phyloP scores from a whole-genome alignment of 2,329 filamentous ascomycete genomes.

The Pseudocercospora ulei region DNA sequence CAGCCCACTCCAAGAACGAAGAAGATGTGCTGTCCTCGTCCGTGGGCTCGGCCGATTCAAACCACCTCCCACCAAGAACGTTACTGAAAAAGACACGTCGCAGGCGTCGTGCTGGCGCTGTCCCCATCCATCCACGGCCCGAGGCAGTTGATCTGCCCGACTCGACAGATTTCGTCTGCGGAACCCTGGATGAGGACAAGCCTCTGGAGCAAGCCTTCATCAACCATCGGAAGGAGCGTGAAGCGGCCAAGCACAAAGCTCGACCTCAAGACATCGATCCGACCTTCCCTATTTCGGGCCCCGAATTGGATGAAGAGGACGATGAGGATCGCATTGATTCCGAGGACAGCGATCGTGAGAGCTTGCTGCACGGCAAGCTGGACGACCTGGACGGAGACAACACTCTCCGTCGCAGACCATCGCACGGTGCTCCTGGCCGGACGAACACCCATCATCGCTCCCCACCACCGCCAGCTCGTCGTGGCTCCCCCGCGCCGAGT shows the following conservation, averaged over 20 bases:
- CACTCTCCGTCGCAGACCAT: conserved; percentile 37
- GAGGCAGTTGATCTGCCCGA: conserved; percentile 69
- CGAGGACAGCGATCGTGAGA: conserved; percentile 52
- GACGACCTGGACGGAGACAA: conserved; percentile 29
- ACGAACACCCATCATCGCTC: conserved; percentile 31
- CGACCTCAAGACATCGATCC: conserved; percentile 97
- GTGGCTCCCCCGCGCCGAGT: conserved; percentile 35
- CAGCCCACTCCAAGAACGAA: conserved; percentile 39
- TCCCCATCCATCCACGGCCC: conserved; percentile 28
- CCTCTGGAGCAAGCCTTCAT: conserved; percentile 91
- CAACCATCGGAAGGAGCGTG: conserved; percentile 69
- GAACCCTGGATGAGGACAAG: conserved; percentile 89
- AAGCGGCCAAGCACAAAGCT: conserved; percentile 66
- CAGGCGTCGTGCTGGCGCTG: conserved; percentile 33
- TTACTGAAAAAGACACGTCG: conserved; percentile 15
- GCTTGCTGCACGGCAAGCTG: conserved; percentile 55
- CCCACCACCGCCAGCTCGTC: conserved; percentile 25
- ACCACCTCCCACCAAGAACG: conserved; percentile 13
- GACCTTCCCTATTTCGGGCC: conserved; percentile 90
- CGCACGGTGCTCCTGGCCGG: conserved; percentile 23
- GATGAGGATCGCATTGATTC: conserved; percentile 51
- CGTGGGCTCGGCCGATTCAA: conserved; percentile 43
- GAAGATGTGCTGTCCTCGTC: conserved; percentile 47
- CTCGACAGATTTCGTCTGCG: conserved; percentile 98
- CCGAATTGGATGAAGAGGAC: conserved; percentile 70